Conservation (phyloP, 495 filamentous ascomycete genomes). For the Evernia prunastri region DNA sequence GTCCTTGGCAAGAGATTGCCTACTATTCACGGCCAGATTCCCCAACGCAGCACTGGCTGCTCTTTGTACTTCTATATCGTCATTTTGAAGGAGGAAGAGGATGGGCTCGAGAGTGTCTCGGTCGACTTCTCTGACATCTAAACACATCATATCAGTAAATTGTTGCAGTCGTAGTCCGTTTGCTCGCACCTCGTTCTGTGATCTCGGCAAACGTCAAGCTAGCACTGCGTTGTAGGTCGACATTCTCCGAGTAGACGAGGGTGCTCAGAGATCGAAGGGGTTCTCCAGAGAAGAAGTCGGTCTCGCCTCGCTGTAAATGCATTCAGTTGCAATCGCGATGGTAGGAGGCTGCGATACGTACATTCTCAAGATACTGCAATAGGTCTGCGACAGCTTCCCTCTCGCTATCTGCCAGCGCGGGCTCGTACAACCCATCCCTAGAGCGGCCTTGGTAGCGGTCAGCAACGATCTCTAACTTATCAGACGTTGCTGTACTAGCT, state of each 20-base stretch:
- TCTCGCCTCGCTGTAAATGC: conserved; percentile 69
- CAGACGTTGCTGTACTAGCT: neutral
- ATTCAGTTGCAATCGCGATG: conserved; percentile 21
- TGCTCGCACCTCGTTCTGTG: conserved; percentile 78
- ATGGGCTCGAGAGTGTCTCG: conserved; percentile 92
- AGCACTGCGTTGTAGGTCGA: conserved; percentile 94
- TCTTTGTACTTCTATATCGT: conserved; percentile 94
- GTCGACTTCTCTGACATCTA: conserved; percentile 95
- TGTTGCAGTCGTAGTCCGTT: neutral
- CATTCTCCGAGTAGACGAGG: conserved; percentile 96
- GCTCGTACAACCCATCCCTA: conserved; percentile 91
- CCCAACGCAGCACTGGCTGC: conserved; percentile 94
- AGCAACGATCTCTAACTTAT: neutral
- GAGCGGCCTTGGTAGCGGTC: conserved; percentile 55
- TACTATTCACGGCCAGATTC: conserved; percentile 95
- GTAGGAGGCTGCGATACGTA: conserved; percentile 39
- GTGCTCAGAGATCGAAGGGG: conserved; percentile 93
- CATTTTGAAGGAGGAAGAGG: conserved; percentile 86
- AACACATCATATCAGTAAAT: conserved; percentile 6
- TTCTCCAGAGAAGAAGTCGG: conserved; percentile 96
- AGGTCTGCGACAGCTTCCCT: conserved; percentile 95
- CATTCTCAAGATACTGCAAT: conserved; percentile 91
- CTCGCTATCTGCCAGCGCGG: conserved; percentile 91
- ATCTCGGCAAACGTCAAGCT: conserved; percentile 99
- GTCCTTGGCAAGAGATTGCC: conserved; percentile 29